Percentiles rank a stretch among this genome's conserved stretches.
phyloP scores from a whole-genome alignment of 2,329 filamentous ascomycete species.

The Penicillium verrucosum region DNA sequence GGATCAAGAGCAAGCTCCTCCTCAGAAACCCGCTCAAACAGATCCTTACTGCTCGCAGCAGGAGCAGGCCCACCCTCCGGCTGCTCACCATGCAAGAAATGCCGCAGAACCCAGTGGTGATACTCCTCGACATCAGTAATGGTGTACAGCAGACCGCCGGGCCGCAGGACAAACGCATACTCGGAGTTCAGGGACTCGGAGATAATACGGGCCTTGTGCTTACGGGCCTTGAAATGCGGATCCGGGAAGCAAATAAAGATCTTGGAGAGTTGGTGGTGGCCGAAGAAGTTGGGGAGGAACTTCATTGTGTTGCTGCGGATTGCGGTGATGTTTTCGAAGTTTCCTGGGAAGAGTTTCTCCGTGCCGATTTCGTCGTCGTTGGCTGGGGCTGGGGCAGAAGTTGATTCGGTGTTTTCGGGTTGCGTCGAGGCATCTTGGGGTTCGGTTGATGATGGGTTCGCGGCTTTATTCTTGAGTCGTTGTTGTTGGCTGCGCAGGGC shows the following conservation, averaged over 20 bases:
- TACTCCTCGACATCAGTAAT: constrained; percentile 97
- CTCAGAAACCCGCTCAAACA: constrained; percentile 70
- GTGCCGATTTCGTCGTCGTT: constrained; percentile 21
- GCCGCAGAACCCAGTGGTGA: constrained; percentile 87
- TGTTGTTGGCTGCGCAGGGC: constrained; percentile 62
- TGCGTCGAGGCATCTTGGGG: not conserved
- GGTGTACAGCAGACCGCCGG: constrained; percentile 86
- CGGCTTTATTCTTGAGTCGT: constrained; percentile 20
- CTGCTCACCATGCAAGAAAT: constrained; percentile 62
- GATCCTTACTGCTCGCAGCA: constrained; percentile 57
- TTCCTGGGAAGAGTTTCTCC: constrained; percentile 31
- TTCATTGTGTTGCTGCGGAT: constrained; percentile 97
- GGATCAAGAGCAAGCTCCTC: constrained; percentile 53
- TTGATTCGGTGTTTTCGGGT: not conserved
- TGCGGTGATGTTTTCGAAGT: constrained; percentile 84
- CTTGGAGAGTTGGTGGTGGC: constrained; percentile 72
- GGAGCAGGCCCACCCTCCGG: constrained; percentile 68
- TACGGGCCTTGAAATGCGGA: constrained; percentile 94
- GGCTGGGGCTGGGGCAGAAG: constrained; percentile 1
- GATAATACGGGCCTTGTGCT: constrained; percentile 95
- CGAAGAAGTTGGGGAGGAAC: constrained; percentile 97
- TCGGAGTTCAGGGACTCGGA: constrained; percentile 84
- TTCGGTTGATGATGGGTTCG: constrained; percentile 9
- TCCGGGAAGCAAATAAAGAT: constrained; percentile 99
- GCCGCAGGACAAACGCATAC: constrained; percentile 81